Conservation (phyloP, 345 rosid species). For the Psidium friedrichsthalianum region DNA sequence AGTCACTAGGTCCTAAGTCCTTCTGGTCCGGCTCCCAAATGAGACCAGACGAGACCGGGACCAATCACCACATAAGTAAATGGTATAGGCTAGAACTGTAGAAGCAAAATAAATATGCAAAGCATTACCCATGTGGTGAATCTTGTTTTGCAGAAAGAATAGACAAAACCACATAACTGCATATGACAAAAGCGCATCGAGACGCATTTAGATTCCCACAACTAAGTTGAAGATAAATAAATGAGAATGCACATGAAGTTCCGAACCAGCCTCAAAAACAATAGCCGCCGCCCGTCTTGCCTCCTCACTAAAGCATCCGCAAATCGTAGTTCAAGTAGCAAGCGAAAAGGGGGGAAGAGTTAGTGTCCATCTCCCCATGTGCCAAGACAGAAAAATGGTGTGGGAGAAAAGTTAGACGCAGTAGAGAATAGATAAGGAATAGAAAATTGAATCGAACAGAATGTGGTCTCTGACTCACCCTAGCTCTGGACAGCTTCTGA, state of each 20-base stretch:
- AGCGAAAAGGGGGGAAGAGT: neutral
- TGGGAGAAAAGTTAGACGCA: neutral
- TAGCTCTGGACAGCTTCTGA: constrained; percentile 68
- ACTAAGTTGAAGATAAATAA: neutral
- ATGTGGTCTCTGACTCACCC: constrained; percentile 22
- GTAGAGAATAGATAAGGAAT: neutral
- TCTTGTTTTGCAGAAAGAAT: neutral
- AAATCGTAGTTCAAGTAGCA: constrained; percentile 6
- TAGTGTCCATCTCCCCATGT: neutral
- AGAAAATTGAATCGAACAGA: neutral
- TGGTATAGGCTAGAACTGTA: neutral
- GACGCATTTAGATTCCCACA: neutral
- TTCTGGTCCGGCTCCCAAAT: too few species aligned
- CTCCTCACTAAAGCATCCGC: constrained; percentile 19
- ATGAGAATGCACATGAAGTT: neutral
- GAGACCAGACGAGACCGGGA: too few species aligned
- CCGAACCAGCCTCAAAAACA: neutral
- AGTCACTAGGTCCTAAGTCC: too few species aligned
- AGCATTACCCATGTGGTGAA: neutral
- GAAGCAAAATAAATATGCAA: neutral
- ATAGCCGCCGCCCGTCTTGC: neutral
- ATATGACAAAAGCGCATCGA: neutral
- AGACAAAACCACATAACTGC: neutral
- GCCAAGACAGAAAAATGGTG: neutral
- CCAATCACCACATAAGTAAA: too few species aligned